A percentile compares a stretch with the other conserved stretches of the same genome.
Evolutionary conservation across 768 basidiomycete species (phyloP).

Genomic region (Termitomyces sp.): DNA sequence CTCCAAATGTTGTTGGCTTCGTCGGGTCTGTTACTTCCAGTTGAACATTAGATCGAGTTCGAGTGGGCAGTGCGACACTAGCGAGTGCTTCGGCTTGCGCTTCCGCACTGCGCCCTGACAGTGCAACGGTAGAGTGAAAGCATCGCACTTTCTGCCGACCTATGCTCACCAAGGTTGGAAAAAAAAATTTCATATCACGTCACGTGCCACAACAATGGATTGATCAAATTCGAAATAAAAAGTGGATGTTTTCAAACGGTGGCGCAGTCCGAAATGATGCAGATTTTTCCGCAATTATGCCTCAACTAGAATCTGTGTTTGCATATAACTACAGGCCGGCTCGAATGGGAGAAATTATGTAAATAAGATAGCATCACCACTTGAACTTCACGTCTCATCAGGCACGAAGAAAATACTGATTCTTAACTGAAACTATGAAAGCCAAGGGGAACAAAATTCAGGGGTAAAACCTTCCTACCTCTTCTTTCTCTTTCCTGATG

Average conservation of each 20-base stretch:
- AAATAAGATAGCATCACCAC: neutral
- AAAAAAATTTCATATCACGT: slow-evolving; percentile 18
- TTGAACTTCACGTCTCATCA: no score
- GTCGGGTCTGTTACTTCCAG: neutral
- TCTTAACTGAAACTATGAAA: no score
- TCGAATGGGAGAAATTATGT: neutral
- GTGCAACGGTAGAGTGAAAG: neutral
- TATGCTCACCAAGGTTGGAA: slow-evolving; percentile 11
- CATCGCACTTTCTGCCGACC: slow-evolving; percentile 12
- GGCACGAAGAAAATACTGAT: no score
- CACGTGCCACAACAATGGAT: slow-evolving; percentile 4
- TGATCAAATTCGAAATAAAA: neutral
- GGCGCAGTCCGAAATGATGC: neutral
- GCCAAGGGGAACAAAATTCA: no score
- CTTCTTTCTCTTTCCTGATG: no score
- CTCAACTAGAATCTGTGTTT: neutral
- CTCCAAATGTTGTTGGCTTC: slow-evolving; percentile 33
- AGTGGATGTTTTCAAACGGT: neutral
- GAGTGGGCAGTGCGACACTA: neutral
- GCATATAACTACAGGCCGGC: neutral
- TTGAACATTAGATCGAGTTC: neutral
- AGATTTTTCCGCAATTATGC: neutral
- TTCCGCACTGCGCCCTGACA: slow-evolving; percentile 20
- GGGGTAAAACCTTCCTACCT: no score
- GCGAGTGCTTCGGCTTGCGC: slow-evolving; percentile 11